Base-by-base conservation (phyloP, 768 basidiomycete genomes). In the Hericium rajendrae region DNA sequence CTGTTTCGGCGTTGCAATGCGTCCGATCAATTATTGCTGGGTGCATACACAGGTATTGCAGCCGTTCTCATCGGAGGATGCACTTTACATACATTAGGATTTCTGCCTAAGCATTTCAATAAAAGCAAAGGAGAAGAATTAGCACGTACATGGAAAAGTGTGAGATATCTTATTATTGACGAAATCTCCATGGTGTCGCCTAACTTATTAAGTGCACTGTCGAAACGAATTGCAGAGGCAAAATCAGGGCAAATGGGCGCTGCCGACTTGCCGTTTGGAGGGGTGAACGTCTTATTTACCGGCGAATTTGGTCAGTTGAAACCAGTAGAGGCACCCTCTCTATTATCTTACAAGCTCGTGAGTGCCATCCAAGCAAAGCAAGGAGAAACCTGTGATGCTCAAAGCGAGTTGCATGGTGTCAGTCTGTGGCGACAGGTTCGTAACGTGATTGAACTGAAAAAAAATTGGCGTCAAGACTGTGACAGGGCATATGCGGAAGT, bases 41-140 rank as follows among this genome's bases (percentile, higher is more conserved):
- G 62, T 6, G 69, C 70, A 13, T 65, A 64, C 13, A 72, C 71
- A 6, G 71, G 71, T 0, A 66, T 62, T 20, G 67, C 70, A 0
- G 71, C 71, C 0, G 41, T 60, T 0, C 38, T 68, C 1, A 68
- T 72, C 3, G 63, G 54, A 0, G 70, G 70, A 0, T 63, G 60
- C 13, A 72, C 71, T 0, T 51, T 71, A 2, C 70, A 71, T 56
- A 59, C 68, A 0, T 51, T 73, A 2, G 59, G 59, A 0, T 56
- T 69, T 49, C 39, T 66, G 2, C 59, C 59, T 0, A 57, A 61
- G 2, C 24, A 18, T 37, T 2, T 13, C 2, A 2, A 12, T 37
- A 4, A 20, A 6, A 11, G 13, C 2, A 24, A 37, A 24, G 12
- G 15, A 32, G 26, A 32, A 8, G 56, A 55, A 24, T 51, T 66